A percentile compares a stretch with the other conserved stretches of the same genome.
Evolutionary conservation across 257 asterid species (phyloP).

Genomic region (Scutellaria baicalensis): DNA sequence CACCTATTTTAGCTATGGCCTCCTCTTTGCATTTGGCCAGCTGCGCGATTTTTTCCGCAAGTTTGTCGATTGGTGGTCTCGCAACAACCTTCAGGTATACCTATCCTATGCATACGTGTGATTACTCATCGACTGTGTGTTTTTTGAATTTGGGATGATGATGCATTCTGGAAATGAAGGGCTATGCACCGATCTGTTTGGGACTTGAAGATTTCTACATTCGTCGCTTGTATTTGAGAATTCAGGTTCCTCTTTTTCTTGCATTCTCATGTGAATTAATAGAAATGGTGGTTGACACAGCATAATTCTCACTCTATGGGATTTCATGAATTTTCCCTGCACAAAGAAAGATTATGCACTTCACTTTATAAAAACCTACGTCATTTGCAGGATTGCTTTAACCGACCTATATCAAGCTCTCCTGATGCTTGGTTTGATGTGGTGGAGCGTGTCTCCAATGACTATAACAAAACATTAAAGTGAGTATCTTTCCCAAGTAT

Average conservation of each 20-base stretch:
- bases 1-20: slow-evolving; percentile 94
- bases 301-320: too few relatives aligned
- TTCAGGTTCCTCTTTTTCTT: slow-evolving; percentile 51
- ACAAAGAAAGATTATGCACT: too few relatives aligned
- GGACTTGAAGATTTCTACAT: slow-evolving; percentile 97
- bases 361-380: background rate
- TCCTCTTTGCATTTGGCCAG: slow-evolving; percentile 92
- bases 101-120: background rate
- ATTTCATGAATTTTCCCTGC: too few relatives aligned
- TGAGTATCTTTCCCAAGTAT: slow-evolving; percentile 25
- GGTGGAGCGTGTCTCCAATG: slow-evolving; percentile 92
- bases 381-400: slow-evolving; percentile 83
- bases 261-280: background rate
- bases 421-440: slow-evolving; percentile 99
- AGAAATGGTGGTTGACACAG: too few relatives aligned
- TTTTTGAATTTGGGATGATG: background rate
- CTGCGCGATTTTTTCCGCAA: slow-evolving; percentile 82
- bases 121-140: too few relatives aligned
- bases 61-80: slow-evolving; percentile 63
- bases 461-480: slow-evolving; percentile 87
- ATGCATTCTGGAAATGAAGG: slow-evolving; percentile 33
- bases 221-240: slow-evolving; percentile 79
- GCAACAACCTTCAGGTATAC: slow-evolving; percentile 66
- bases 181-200: slow-evolving; percentile 98
- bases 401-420: slow-evolving; percentile 92